Evolutionary conservation across 306 rosid species (phyloP), one percentile per base, ranked within the genome.

Genomic region (Cucumis melo): DNA sequence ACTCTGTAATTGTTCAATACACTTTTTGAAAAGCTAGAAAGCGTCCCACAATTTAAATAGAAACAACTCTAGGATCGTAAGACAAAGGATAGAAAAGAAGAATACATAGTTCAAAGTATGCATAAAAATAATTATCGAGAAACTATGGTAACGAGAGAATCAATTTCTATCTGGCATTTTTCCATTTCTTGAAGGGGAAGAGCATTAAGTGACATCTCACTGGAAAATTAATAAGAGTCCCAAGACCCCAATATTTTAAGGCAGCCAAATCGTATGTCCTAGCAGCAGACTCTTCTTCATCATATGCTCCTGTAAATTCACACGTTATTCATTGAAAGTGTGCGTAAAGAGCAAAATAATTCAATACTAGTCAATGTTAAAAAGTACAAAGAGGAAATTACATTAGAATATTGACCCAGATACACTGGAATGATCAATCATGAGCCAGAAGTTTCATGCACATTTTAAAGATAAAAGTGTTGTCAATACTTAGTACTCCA

Each of bases 231-330:
- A 95, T 95, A 62, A 92, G 98, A 74, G 98, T 92, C 70, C 99
- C 99, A 16, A 98, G 96, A 59, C 99, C 99, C 99, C 99, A 95
- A 70, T 95, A 95, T 84, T 95, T 95, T 67, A 95, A 83, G 83
- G 99, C 99, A 75, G 99, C 99, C 81, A 95, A 95, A 79, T 95
- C 99, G 78, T 95, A 95, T 38, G 99, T 98, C 89, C 99, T 87
- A 66, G 99, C 99, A 36, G 99, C 99, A 50, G 99, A 97, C 83
- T 95, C 99, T 82, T 95, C 99, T 17, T 95, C 99, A 82, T 95
- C 99, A 84, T 95, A 95, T 0, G 99, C 99, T 38, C 99, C 99
- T 95, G 83, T 54, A 74, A 41, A 56, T 60, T 62, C n/a, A n/a
- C 27, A 77, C 64, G 76, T 76, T 68, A 81, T 66, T 81, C 73